Base-by-base conservation (phyloP, 352 stramenopile genomes). In the Pythium aristosporum region DNA sequence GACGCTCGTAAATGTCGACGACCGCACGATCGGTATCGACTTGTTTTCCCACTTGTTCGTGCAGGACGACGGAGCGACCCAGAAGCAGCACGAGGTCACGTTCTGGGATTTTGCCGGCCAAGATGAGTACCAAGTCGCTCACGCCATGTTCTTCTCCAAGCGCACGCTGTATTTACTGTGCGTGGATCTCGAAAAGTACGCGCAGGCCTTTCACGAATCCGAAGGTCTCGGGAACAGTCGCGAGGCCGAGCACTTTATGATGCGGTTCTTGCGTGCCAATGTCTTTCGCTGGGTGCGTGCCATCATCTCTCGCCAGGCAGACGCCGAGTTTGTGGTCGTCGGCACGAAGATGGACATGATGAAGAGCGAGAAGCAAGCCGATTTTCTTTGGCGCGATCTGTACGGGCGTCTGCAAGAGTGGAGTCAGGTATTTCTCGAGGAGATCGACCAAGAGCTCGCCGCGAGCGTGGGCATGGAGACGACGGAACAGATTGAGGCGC, bases 11-110 rank as follows among this genome's bases (percentile, higher is more conserved):
- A 13, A 48, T 6, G 51, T 67, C 21, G 61, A 72, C 41, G 30
- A 63, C n/a, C 70, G 67, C 3, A 74, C 71, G 8, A 68, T 77
- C 48, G 71, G 71, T 4, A 74, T 77, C 13, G 67, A 77, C 25
- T 41, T 76, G 5, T 69, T 76, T 21, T 32, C 61, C 1, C 73
- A 61, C 48, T 55, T 47, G 9, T 76, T 76, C 15, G 18, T 34
- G 21, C 16, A 42, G 12, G 21, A 41, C 30, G 50, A 57, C 5
- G 32, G 34, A 13, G 32, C 15, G 9, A 8, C 28, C 23, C 13
- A 16, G 6, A 55, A 41, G 9, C 20, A 42, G 28, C 48, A 57
- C 44, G 52, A 61, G 10, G 32, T 67, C 28, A 55, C 60, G 41
- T 52, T 61, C 30, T 61, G 60, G 60, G 60, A 67, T 28, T 67